phyloP scores from a whole-genome alignment of 805 yeast genomes.

The Tetrapisispora fleetii region DNA sequence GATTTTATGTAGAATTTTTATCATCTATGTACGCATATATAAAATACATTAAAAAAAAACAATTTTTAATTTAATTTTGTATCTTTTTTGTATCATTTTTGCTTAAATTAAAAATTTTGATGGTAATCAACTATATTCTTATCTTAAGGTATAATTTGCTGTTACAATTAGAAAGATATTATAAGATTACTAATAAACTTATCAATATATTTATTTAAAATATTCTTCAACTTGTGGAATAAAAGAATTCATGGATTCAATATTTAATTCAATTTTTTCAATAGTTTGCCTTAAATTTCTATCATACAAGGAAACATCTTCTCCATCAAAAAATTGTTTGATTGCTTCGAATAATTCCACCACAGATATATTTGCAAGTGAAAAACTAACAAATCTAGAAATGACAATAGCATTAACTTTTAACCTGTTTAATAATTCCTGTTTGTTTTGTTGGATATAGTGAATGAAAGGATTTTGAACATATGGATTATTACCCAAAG shows the following conservation, averaged over 20 bases:
- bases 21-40: not conserved
- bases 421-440: conserved; percentile 32
- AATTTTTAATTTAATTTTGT: not conserved
- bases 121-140: too few relatives aligned
- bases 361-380: conserved; percentile 29
- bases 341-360: conserved; percentile 30
- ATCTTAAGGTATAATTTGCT: too few relatives aligned
- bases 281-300: conserved; percentile 11
- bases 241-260: not conserved
- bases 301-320: conserved; percentile 17
- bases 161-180: too few relatives aligned
- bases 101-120: not conserved
- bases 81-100: too few relatives aligned
- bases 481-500: conserved; percentile 35
- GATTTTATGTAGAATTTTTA: conserved; percentile 61
- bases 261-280: conserved; percentile 11
- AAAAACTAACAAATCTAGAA: conserved; percentile 34
- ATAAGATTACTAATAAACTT: too few relatives aligned
- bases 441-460: conserved; percentile 37
- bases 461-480: conserved; percentile 37
- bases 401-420: conserved; percentile 37
- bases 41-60: not conserved
- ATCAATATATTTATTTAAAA: not conserved
- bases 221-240: conserved; percentile 2
- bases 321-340: conserved; percentile 27